Evolutionary conservation across 306 rosid species (phyloP).

Genomic region (Trifolium repens): DNA sequence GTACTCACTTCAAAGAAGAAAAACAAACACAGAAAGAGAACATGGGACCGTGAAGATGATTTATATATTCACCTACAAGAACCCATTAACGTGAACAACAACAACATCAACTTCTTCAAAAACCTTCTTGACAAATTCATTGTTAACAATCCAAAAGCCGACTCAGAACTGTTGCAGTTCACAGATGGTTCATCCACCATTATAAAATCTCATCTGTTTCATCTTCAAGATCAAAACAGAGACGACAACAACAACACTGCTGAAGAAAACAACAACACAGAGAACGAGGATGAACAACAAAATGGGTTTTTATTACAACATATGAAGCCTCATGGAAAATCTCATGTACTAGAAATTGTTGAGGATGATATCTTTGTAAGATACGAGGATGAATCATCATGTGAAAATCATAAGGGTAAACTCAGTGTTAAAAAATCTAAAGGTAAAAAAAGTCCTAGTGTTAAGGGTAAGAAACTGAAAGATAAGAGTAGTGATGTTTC

Average conservation of each 20-base stretch:
- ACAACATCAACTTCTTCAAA: constrained; percentile 17
- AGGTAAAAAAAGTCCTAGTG: not conserved
- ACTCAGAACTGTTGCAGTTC: constrained; percentile 17
- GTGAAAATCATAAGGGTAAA: not conserved
- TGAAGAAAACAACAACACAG: not conserved
- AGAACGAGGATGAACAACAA: not conserved
- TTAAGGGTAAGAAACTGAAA: constrained; percentile 1
- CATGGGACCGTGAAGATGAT: constrained; percentile 38
- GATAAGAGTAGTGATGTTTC: not conserved
- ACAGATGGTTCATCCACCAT: not conserved
- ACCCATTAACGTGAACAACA: not conserved
- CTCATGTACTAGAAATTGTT: constrained; percentile 34
- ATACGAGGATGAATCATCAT: constrained; percentile 35
- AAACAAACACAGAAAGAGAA: constrained; percentile 2
- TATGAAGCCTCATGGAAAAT: constrained; percentile 35
- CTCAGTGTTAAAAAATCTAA: constrained; percentile 32
- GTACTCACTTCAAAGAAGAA: not conserved
- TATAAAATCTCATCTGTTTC: not conserved
- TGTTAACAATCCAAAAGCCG: not conserved
- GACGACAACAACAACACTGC: not conserved
- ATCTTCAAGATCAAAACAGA: constrained; percentile 2
- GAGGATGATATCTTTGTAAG: constrained; percentile 28
- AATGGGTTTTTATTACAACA: constrained; percentile 27
- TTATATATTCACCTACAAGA: constrained; percentile 6
- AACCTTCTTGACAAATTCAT: constrained; percentile 4